These are phyloP conservation scores for Flaveria robusta DNA, from an alignment of 129 eudicot species.

Conservation along the genomic window DNA sequence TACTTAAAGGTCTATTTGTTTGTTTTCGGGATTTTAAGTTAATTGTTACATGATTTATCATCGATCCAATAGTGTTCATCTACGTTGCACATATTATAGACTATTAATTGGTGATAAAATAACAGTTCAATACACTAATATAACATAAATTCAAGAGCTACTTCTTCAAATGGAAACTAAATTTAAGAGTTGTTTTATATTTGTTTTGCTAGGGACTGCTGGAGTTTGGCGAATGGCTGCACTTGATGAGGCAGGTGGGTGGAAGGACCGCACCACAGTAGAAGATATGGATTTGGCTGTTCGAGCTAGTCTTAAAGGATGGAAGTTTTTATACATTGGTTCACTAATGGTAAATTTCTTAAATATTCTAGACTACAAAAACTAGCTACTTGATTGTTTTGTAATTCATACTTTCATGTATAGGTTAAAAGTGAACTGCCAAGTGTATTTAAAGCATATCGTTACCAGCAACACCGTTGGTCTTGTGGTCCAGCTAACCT, in stretches of 20 bases:
- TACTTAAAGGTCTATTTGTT: neutral
- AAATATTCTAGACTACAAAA: neutral
- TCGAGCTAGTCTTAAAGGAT: slow-evolving; percentile 12
- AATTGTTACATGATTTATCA: neutral
- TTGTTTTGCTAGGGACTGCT: neutral
- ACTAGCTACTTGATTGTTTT: neutral
- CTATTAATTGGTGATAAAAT: neutral
- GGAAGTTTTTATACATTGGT: slow-evolving; percentile 8
- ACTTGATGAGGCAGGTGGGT: slow-evolving; percentile 3
- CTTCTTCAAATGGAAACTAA: neutral
- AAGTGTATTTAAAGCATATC: slow-evolving; percentile 3
- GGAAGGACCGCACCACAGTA: slow-evolving; percentile 7
- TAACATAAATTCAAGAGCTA: neutral
- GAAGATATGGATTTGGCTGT: slow-evolving; percentile 18
- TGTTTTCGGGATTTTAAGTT: neutral
- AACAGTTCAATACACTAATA: neutral
- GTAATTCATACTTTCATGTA: neutral
- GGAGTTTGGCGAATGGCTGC: slow-evolving; percentile 14
- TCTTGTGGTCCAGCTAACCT: slow-evolving; percentile 14
- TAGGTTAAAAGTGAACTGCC: slow-evolving; percentile 11
- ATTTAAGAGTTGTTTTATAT: neutral
- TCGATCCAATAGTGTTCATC: neutral
- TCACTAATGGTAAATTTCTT: neutral
- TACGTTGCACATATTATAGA: neutral
- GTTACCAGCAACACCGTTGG: slow-evolving; percentile 11